These are phyloP conservation scores for Rhododendron mucronatum DNA, from an alignment of 148 eudicot species.

Conservation along the genomic window DNA sequence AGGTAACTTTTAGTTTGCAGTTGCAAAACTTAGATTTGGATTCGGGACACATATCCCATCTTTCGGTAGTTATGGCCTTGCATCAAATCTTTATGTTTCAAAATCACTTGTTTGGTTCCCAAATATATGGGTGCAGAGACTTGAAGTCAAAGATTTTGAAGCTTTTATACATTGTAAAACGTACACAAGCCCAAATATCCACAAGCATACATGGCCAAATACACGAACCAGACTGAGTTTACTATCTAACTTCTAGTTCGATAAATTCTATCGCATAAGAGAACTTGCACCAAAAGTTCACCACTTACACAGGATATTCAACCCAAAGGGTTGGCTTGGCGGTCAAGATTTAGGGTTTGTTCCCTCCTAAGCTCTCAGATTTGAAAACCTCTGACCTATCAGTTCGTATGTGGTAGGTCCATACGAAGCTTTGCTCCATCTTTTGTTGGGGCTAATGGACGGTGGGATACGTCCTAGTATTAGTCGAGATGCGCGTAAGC, in stretches of 20 bases:
- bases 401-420: neutral
- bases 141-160: neutral
- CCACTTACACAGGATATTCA: neutral
- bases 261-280: neutral
- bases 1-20: neutral
- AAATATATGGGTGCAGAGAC: neutral
- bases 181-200: neutral
- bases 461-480: too few species aligned
- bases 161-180: neutral
- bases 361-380: neutral
- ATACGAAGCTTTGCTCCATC: too few species aligned
- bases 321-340: neutral
- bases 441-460: neutral
- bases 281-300: neutral
- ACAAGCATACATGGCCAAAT: neutral
- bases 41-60: neutral
- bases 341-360: neutral
- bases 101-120: neutral
- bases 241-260: neutral
- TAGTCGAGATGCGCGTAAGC: neutral
- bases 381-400: neutral
- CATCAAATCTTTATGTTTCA: neutral
- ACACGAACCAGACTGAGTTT: neutral
- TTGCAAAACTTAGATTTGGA: neutral
- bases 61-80: neutral